These are phyloP conservation scores for Colletotrichum australisinense DNA, from an alignment of 2,329 filamentous ascomycete species.

Conservation along the genomic window DNA sequence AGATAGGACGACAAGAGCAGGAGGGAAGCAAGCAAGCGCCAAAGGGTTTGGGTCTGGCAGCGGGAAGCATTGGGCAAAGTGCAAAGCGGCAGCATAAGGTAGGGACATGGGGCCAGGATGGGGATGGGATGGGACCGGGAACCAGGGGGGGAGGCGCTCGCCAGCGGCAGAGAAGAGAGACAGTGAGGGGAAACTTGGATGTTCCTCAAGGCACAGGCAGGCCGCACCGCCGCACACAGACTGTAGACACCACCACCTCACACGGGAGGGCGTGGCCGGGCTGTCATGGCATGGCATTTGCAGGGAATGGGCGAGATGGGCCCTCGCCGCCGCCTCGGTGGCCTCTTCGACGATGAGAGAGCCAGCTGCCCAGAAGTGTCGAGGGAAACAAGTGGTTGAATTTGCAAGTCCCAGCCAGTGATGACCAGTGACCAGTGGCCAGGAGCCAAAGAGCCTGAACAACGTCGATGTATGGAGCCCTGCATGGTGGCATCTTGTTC, in stretches of 20 bases:
- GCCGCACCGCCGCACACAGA: too few relatives aligned
- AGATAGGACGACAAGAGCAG: constrained; percentile 22
- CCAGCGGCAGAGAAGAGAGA: constrained; percentile 22
- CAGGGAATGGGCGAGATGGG: constrained; percentile 15
- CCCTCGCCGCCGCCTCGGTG: not conserved
- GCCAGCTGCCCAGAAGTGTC: constrained; percentile 15
- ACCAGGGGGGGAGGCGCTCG: constrained; percentile 16
- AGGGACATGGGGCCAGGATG: constrained; percentile 8
- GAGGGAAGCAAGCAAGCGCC: not conserved
- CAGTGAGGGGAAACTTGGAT: not conserved
- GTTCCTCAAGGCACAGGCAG: not conserved
- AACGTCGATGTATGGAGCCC: constrained; percentile 23
- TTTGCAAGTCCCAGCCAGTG: not conserved
- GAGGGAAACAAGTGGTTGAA: constrained; percentile 2
- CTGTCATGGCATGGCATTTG: constrained; percentile 21
- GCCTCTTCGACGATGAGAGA: constrained; percentile 3
- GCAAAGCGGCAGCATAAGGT: constrained; percentile 17
- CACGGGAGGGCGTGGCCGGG: constrained; percentile 20
- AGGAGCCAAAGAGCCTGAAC: constrained; percentile 29
- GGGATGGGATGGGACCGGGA: constrained; percentile 10
- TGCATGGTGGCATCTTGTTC: constrained; percentile 33
- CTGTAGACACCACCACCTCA: not conserved
- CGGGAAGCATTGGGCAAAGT: constrained; percentile 19
- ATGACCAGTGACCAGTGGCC: constrained; percentile 4
- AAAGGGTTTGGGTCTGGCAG: constrained; percentile 27